A percentile compares a stretch with the other conserved stretches of the same genome.
phyloP scores from a whole-genome alignment of 257 asterid species.

The Solanum etuberosum region DNA sequence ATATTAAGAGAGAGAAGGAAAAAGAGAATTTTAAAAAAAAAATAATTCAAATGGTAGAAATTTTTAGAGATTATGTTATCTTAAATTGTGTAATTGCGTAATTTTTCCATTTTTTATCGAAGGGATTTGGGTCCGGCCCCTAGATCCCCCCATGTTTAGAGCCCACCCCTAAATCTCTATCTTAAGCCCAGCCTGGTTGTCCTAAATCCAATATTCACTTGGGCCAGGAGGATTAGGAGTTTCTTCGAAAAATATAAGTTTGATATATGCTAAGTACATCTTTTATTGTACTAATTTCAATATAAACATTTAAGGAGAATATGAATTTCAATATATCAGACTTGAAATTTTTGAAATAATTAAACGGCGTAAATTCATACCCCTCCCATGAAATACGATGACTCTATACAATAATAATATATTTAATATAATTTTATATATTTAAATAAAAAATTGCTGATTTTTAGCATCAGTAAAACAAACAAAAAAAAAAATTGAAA shows the following conservation, averaged over 20 bases:
- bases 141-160: background rate
- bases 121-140: too few relatives aligned
- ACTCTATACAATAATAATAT: background rate
- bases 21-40: too few relatives aligned
- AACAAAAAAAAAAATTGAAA: background rate
- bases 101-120: too few relatives aligned
- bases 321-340: background rate
- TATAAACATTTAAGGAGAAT: background rate
- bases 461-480: background rate
- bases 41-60: too few relatives aligned
- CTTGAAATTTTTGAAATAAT: background rate
- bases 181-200: background rate
- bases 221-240: background rate
- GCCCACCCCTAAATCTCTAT: background rate
- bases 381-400: too few relatives aligned
- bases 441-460: background rate
- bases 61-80: too few relatives aligned
- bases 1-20: too few relatives aligned
- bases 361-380: background rate
- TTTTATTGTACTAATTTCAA: background rate
- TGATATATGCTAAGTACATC: background rate
- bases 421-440: background rate
- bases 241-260: background rate
- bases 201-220: background rate
- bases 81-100: too few relatives aligned